Evolutionary conservation across 1,284 basidiomycete species (phyloP), one percentile per base, ranked within the genome.

Genomic region (Coniferiporia weirii): DNA sequence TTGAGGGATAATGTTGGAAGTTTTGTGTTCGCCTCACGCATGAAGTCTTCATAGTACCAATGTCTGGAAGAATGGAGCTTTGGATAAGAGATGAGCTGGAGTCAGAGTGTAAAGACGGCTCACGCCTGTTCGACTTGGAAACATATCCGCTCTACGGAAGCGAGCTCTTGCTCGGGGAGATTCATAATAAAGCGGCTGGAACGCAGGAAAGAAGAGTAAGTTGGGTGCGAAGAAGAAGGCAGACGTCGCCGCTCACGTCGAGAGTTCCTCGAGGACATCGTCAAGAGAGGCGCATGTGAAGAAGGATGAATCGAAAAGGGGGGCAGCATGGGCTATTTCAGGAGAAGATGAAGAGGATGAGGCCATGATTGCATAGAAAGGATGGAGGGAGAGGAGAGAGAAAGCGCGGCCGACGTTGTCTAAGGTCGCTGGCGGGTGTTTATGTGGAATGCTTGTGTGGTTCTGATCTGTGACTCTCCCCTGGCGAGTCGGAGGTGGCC

Each of bases 1-100:
- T 96, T 95, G 66, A 99, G 84, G 20, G 86, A 83, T 62, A 93
- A 79, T 0, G 94, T 91, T 0, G 95, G 95, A 40, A 98, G 84
- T 57, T 85, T 83, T 1, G 90, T 88, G 66, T 97, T 93, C 70
- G 90, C 81, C 70, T 94, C 92, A 47, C 96, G 89, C 63, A 99
- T 86, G 68, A 98, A 99, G 73, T 99, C 97, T 76, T 99, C 96
- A 71, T 99, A 99, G 74, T 95, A 99, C 97, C 97, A 99, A 73
- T 99, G 96, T 17, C 95, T 97, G 70, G 46, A 61, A 56, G 56
- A 43, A 49, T 19, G 19, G 38, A 54, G 45, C 46, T 38, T 43
- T 12, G 36, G 40, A 61, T 59, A 54, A 54, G 32, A 40, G 52
- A n/a, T 12, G 13, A 47, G 27, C 51, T 62, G 63, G 53, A 64